Evolutionary conservation across 495 filamentous ascomycete species (phyloP), one percentile per base, ranked within the genome.

Genomic region (Alectoria sarmentosa): DNA sequence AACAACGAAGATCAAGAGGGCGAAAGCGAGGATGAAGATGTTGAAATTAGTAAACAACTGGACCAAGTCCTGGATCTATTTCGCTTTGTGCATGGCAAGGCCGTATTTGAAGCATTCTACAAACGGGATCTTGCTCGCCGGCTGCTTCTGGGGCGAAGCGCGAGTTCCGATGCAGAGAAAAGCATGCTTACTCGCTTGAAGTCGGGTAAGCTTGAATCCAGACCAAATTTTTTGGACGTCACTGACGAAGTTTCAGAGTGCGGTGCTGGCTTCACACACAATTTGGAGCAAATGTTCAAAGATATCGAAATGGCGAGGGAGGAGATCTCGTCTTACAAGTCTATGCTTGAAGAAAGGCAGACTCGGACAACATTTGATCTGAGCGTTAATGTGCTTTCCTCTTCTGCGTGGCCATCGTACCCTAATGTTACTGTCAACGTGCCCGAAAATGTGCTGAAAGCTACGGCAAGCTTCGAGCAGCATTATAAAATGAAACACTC

Each of bases 201-300:
- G 78, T 91, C 85, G 61, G 85, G 85, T 88, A 73, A 46, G 64
- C 46, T 21, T 58, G 32, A 54, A 36, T 34, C 42, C 30, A 57
- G 58, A 21, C 59, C 61, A 13, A 38, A 6, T 46, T 10, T 48
- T 52, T 23, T 49, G 44, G 59, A 21, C 38, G 28, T 66, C 70
- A 63, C 57, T 68, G 55, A 67, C 26, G 3, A 34, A 39, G 6
- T 4, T 59, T 15, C 63, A 86, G 93, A 98, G 78, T 98, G 94
- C 73, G 95, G 95, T 34, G 86, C 89, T 4, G 86, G 82, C 67
- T 98, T 98, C 72, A 98, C 95, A 1, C 90, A 96, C 69, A 98
- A 99, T 70, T 81, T 99, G 3, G 94, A 99, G 74, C 89, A 91
- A 41, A 99, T 99, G 94, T 98, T 99, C 79, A 96, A 96, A 71